Evolutionary conservation across 441 rosid species (phyloP).

Genomic region (Viola pubescens): DNA sequence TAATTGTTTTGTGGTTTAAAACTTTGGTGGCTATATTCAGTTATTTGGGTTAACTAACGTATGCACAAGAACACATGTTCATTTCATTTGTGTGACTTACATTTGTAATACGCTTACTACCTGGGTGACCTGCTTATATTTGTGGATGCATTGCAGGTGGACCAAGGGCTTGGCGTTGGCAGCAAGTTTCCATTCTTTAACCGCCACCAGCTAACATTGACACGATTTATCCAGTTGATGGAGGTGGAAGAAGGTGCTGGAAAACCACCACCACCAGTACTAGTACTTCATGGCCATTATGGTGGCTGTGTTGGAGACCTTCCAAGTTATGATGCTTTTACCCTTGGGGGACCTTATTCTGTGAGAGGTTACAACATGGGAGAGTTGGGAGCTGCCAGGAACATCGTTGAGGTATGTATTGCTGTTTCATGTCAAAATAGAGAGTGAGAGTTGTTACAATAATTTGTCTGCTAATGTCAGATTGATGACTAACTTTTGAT

Average conservation of each 20-base stretch:
- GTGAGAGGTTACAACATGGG: constrained; percentile 99
- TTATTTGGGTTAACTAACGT: too few species aligned
- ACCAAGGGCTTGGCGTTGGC: constrained; percentile 95
- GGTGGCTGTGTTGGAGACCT: constrained; percentile 97
- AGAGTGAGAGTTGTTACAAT: neutral
- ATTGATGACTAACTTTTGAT: constrained; percentile 14
- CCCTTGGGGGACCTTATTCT: constrained; percentile 95
- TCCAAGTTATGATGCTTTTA: constrained; percentile 93
- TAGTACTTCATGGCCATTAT: constrained; percentile 91
- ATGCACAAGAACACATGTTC: too few species aligned
- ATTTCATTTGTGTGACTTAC: neutral
- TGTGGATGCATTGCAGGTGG: constrained; percentile 49
- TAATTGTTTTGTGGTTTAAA: too few species aligned
- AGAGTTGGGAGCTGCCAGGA: constrained; percentile 92
- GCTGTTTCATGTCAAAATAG: neutral
- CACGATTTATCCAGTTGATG: constrained; percentile 70
- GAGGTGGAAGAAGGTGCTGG: constrained; percentile 79
- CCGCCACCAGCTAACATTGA: constrained; percentile 81
- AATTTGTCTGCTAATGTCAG: neutral
- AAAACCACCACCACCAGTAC: constrained; percentile 76
- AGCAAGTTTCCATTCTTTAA: constrained; percentile 90
- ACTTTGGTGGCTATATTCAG: too few species aligned
- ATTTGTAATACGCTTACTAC: neutral
- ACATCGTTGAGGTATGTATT: constrained; percentile 74
- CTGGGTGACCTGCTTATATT: constrained; percentile 6